Evolutionary conservation across 129 eudicot species (phyloP), one percentile per base, ranked within the genome.

Genomic region (Ambrosia trifida): DNA sequence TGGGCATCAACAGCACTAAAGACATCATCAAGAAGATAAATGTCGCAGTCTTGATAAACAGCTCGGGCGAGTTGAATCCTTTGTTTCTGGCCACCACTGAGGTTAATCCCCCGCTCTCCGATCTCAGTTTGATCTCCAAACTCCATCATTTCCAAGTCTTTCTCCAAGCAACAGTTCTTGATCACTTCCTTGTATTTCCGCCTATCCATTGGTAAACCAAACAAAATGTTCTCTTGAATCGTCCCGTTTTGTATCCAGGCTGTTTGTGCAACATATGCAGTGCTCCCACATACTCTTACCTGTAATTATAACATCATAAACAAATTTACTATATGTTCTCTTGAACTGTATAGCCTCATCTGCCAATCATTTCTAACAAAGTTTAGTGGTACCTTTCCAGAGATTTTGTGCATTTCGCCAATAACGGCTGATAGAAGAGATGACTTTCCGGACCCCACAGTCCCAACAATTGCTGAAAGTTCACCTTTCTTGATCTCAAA

Each of bases 181-280:
- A 94, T 46, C 20, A 80, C 92, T 69, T 87, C 81, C 59, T 63
- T 75, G 85, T 94, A 87, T 30, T 72, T 90, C 66, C 79, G 81
- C 65, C 57, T 58, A 66, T 76, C 70, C 99, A 94, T 84, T 4
- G 96, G 89, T 81, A 76, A 61, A 38, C 99, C 99, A 53, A 94
- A 94, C 53, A 84, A 35, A 77, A 89, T 86, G 59, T 89, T 89
- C 7, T 84, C 93, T 76, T 89, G 80, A 57, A 89, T 86, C 1
- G 96, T 86, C 52, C 88, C 93, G 44, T 76, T 86, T 53, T 86
- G 93, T 40, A 89, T 89, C 96, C 96, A 89, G 17, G 99, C 78
- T 2, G 96, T 82, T 72, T 94, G 99, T 11, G 99, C 96, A 65
- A 94, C 99, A 67, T 90, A 94, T 3, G 97, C 99, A 4, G 96